A percentile compares a stretch with the other conserved stretches of the same genome.
phyloP scores from a whole-genome alignment of 192 early-diverging fungal species.

The Coemansia sp. region DNA sequence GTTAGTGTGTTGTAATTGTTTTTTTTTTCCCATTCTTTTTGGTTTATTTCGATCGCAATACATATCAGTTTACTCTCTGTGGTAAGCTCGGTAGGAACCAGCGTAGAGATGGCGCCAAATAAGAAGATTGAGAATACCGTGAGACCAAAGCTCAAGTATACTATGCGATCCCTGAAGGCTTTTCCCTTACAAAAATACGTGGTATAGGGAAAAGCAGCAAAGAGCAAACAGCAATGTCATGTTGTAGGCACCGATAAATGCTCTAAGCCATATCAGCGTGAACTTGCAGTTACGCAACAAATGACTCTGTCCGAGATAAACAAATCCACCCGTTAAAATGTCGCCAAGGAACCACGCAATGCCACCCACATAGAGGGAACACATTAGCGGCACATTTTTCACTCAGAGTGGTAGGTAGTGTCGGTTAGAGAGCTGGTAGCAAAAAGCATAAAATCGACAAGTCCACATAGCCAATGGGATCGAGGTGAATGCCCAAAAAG shows the following conservation, averaged over 20 bases:
- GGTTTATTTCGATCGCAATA: too few species aligned
- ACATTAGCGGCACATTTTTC: slow-evolving; percentile 46
- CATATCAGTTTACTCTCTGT: slow-evolving; percentile 34
- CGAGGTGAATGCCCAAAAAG: slow-evolving; percentile 34
- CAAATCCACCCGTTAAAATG: slow-evolving; percentile 39
- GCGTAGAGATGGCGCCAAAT: slow-evolving; percentile 32
- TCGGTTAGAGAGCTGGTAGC: slow-evolving; percentile 37
- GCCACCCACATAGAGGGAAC: slow-evolving; percentile 33
- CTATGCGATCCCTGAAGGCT: slow-evolving; percentile 22
- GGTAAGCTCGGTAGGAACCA: slow-evolving; percentile 26
- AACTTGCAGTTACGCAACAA: slow-evolving; percentile 33
- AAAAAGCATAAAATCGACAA: slow-evolving; percentile 43
- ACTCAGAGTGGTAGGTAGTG: slow-evolving; percentile 40
- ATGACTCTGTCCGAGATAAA: slow-evolving; percentile 22
- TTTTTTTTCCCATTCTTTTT: too few species aligned
- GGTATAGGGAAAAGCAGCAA: slow-evolving; percentile 41
- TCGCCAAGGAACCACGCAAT: slow-evolving; percentile 39
- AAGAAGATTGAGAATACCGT: slow-evolving; percentile 13
- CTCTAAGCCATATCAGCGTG: slow-evolving; percentile 32
- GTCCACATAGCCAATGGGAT: slow-evolving; percentile 40
- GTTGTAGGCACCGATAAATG: slow-evolving; percentile 37
- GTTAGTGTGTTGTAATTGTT: too few species aligned
- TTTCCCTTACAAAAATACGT: slow-evolving; percentile 35
- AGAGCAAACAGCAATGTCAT: slow-evolving; percentile 32
- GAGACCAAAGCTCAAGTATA: slow-evolving; percentile 4